phyloP scores from a whole-genome alignment of 352 stramenopile species.

The Phytophthora hibernalis region DNA sequence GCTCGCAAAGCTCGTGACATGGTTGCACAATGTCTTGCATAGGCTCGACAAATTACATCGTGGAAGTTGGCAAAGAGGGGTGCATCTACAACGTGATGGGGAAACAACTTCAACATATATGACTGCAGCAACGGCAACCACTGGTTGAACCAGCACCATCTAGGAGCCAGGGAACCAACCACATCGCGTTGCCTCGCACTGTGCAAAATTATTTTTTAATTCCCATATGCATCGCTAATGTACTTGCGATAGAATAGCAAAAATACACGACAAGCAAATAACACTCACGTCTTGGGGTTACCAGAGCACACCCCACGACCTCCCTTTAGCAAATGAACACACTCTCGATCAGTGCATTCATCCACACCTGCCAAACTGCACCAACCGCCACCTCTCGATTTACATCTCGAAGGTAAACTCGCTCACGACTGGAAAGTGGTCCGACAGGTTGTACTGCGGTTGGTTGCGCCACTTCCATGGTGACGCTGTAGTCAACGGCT shows the following conservation, averaged over 20 bases:
- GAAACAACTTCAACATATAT: neutral
- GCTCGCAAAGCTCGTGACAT: neutral
- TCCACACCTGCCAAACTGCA: neutral
- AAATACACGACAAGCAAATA: constrained; percentile 37
- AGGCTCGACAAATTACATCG: neutral
- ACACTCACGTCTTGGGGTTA: constrained; percentile 19
- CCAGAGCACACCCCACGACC: neutral
- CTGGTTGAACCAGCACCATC: no score
- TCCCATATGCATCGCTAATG: neutral
- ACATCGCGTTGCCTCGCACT: neutral
- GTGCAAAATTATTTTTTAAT: neutral
- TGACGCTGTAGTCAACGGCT: constrained; percentile 55
- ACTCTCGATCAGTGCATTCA: constrained; percentile 17
- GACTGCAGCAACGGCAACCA: neutral
- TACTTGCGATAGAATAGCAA: constrained; percentile 42
- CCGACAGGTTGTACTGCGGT: constrained; percentile 75
- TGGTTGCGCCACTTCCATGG: constrained; percentile 72
- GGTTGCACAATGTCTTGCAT: no score
- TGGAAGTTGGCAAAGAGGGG: neutral
- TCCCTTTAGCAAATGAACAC: constrained; percentile 9
- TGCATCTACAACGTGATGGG: neutral
- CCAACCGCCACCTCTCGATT: constrained; percentile 4
- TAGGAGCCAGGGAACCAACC: no score
- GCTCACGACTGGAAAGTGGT: constrained; percentile 81
- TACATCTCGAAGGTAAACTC: constrained; percentile 82